These are phyloP conservation scores for Heliosperma pusillum DNA, from an alignment of 148 eudicot species.

Conservation along the genomic window DNA sequence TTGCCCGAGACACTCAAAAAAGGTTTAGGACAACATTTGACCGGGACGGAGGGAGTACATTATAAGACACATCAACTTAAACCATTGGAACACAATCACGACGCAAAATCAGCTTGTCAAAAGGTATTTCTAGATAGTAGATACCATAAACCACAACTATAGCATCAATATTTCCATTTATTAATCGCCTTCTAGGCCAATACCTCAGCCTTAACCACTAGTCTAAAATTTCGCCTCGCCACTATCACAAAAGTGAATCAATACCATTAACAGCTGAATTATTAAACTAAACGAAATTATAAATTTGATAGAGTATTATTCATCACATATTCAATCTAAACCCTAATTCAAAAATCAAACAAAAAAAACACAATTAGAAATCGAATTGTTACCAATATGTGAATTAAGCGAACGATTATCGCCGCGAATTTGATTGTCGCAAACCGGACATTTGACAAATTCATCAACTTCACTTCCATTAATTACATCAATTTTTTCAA, in stretches of 20 bases:
- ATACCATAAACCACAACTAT: not conserved
- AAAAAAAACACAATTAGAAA: not conserved
- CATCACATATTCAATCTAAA: not conserved
- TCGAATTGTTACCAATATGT: slow-evolving; percentile 46
- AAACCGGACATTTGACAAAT: slow-evolving; percentile 58
- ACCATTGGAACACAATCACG: not conserved
- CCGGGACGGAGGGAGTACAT: no score
- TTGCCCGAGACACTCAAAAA: no score
- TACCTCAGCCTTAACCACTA: slow-evolving; percentile 1
- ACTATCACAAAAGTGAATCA: not conserved
- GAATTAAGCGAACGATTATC: slow-evolving; percentile 46
- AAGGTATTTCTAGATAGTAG: not conserved
- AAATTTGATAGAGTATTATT: no score
- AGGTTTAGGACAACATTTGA: no score
- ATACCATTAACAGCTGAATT: not conserved
- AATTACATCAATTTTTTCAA: not conserved
- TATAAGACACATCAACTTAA: not conserved
- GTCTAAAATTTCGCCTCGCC: not conserved
- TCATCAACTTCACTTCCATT: not conserved
- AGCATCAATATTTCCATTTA: not conserved
- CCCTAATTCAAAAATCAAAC: not conserved
- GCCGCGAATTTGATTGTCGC: slow-evolving; percentile 40
- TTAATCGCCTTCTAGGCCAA: not conserved
- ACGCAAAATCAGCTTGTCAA: not conserved
- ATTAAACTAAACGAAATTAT: not conserved